phyloP scores from a whole-genome alignment of 148 eudicot species.

The Diospyros lotus region DNA sequence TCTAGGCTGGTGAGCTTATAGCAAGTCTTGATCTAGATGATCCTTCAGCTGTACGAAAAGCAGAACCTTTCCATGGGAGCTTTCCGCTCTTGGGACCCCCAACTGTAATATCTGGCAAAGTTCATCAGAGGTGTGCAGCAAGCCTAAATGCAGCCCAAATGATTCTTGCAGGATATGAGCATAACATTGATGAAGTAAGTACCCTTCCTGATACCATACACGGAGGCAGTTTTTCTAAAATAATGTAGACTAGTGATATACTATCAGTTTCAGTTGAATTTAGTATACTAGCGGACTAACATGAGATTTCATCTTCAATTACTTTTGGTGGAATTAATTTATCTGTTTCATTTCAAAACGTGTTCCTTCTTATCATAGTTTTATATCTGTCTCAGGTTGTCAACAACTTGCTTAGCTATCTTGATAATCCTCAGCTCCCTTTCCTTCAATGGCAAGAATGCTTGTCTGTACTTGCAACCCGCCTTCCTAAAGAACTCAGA shows the following conservation, averaged over 20 bases:
- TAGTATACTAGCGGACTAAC: background rate
- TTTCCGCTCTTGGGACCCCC: slow-evolving; percentile 88
- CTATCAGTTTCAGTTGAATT: background rate
- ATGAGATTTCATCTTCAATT: background rate
- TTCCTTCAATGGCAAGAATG: slow-evolving; percentile 99
- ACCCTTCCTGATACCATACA: background rate
- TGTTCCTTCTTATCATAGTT: background rate
- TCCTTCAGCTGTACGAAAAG: slow-evolving; percentile 99
- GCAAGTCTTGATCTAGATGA: slow-evolving; percentile 94
- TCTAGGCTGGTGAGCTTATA: slow-evolving; percentile 94
- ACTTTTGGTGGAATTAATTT: background rate
- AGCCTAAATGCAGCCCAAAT: slow-evolving; percentile 85
- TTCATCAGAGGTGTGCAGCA: slow-evolving; percentile 96
- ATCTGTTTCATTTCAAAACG: background rate
- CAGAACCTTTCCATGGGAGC: slow-evolving; percentile 88
- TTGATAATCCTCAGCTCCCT: slow-evolving; percentile 96
- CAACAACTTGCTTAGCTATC: slow-evolving; percentile 75
- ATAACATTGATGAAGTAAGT: slow-evolving; percentile 86
- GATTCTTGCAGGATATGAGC: slow-evolving; percentile 97
- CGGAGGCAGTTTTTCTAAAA: background rate
- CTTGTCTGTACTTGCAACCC: slow-evolving; percentile 81
- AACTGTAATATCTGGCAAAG: slow-evolving; percentile 92
- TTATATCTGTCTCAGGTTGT: slow-evolving; percentile 50
- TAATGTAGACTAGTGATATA: background rate
- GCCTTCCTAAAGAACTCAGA: slow-evolving; percentile 93